These are phyloP conservation scores for Trematosphaeria pertusa DNA, from an alignment of 2,329 filamentous ascomycete genomes.

Conservation along the genomic window DNA sequence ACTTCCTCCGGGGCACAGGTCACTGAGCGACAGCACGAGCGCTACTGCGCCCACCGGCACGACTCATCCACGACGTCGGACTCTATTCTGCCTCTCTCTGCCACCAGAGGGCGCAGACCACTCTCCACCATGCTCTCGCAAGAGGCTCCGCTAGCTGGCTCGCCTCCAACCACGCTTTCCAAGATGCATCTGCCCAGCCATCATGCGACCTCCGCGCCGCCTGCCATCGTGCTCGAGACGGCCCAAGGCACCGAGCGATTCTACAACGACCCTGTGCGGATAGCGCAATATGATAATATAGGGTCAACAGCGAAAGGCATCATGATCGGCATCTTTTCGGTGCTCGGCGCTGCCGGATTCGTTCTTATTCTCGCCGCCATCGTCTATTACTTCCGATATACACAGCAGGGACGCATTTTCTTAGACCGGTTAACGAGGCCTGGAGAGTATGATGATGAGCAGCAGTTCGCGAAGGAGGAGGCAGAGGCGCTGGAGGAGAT, in stretches of 20 bases:
- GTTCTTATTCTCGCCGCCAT: constrained; percentile 80
- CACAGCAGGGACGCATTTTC: constrained; percentile 84
- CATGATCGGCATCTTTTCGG: constrained; percentile 92
- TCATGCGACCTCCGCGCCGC: constrained; percentile 33
- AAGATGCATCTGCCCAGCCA: constrained; percentile 31
- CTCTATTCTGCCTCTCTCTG: constrained; percentile 8
- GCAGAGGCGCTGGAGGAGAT: constrained; percentile 92
- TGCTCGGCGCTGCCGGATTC: constrained; percentile 87
- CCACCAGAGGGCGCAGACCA: constrained; percentile 9
- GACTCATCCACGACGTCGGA: background rate
- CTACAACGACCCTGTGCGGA: constrained; percentile 34
- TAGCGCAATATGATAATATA: constrained; percentile 32
- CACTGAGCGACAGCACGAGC: constrained; percentile 14
- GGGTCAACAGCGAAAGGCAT: constrained; percentile 76
- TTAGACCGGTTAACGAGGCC: constrained; percentile 92
- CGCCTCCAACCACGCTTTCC: constrained; percentile 43
- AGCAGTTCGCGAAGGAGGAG: constrained; percentile 92
- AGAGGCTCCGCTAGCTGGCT: constrained; percentile 30
- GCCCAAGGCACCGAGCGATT: constrained; percentile 21
- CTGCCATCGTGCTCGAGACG: constrained; percentile 27
- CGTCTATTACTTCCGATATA: constrained; percentile 95
- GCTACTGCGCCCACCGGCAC: constrained; percentile 12
- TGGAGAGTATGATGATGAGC: constrained; percentile 97
- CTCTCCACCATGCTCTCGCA: constrained; percentile 41
- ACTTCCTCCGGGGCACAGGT: constrained; percentile 17